Base-by-base conservation (phyloP, 1,284 basidiomycete genomes). In the Tylopilus sp. region DNA sequence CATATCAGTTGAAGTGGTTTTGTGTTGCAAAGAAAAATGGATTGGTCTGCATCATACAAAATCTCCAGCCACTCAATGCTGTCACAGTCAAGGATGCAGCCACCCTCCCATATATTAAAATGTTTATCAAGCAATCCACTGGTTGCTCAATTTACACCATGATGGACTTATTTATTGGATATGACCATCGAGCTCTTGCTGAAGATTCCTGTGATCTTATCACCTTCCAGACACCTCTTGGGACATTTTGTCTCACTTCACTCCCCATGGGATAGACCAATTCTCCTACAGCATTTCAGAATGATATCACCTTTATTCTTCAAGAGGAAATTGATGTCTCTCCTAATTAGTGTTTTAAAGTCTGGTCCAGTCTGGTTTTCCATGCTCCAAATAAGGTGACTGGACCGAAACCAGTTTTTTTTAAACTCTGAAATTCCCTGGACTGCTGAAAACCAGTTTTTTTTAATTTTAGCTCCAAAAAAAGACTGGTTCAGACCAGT, bases 241-340 rank as follows among this genome's bases (percentile, higher is more conserved):
- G 74, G 0, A 67, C 67, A 0, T 54, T 74, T 2, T 52, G 62
- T 6, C 64, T 77, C 4, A 72, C 72, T 0, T 73, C 68, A 0
- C 63, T 83, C 0, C 82, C 81, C 0, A 81, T 81, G 80, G 82
- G 82, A 0, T 84, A 75, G 75, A 82, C 81, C 0, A 82, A 83
- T 58, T 61, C 49, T 0, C 59, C 41, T 1, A 8, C 49, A 1
- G 22, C 54, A 1, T 64, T 60, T 13, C 38, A 64, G 29, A 53
- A 56, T 13, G 19, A 82, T 78, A 69, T 83, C 2, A 76, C 74
- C 0, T 77, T 74, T 58, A 81, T 81, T 38, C 68, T 84, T 0
- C 72, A 79, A 44, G 65, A 68, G 5, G 75, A 84, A 57, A 81
- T 83, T n/a, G 29, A 29, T 29, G 29, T 29, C 29, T 29, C 29